These are phyloP conservation scores for Leishmania arabica DNA, from an alignment of 208 protist genomes.

Conservation along the genomic window DNA sequence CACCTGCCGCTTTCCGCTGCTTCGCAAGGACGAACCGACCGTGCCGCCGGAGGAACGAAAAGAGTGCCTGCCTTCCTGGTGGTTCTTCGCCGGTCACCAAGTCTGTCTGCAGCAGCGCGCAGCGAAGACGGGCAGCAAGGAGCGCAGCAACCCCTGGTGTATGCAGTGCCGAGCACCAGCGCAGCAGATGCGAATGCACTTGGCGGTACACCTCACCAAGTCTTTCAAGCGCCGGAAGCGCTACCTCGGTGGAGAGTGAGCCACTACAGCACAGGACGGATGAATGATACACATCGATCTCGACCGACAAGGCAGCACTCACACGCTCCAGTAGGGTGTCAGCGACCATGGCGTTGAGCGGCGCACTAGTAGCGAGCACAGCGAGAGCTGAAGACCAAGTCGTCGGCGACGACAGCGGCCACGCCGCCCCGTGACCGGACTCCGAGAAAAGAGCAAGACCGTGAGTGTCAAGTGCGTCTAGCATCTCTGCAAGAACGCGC, in stretches of 20 bases:
- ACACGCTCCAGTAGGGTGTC: constrained; percentile 25
- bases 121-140: constrained; percentile 59
- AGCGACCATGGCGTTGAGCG: constrained; percentile 26
- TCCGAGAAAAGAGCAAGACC: constrained; percentile 3
- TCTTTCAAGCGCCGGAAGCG: constrained; percentile 37
- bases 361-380: constrained; percentile 1
- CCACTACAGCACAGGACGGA: constrained; percentile 8
- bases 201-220: constrained; percentile 38
- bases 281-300: constrained; percentile 24
- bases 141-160: constrained; percentile 28
- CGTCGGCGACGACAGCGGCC: background rate
- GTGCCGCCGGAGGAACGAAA: constrained; percentile 55
- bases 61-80: constrained; percentile 41
- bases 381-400: constrained; percentile 16
- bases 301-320: constrained; percentile 11
- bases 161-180: constrained; percentile 56
- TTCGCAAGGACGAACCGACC: constrained; percentile 21
- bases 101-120: constrained; percentile 65
- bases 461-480: constrained; percentile 1
- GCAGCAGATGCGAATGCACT: constrained; percentile 35
- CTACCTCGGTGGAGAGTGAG: background rate
- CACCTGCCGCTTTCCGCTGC: background rate
- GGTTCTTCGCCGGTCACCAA: constrained; percentile 65
- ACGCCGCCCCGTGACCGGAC: background rate
- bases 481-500: constrained; percentile 27